Base-by-base conservation (phyloP, 2,329 filamentous ascomycete genomes). In the Alternaria sp. region DNA sequence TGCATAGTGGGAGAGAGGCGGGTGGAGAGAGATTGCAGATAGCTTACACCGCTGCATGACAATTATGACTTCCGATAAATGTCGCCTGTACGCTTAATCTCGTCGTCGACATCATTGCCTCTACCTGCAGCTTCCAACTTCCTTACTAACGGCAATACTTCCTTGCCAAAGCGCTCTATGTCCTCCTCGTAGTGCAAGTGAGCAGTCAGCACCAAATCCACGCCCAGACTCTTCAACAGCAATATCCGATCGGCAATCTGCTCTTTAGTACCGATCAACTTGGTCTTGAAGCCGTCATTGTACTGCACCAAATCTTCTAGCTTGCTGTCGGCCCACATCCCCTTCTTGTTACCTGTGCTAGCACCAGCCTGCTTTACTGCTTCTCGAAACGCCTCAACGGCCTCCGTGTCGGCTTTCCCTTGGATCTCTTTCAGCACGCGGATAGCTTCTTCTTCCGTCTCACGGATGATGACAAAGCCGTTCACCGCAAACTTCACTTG, bases 201-300 rank as follows among this genome's bases (percentile, higher is more conserved):
- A 0, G 83, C 84, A 1, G 81, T 80, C 63, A 87, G 60, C 58
- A 82, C 68, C 51, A 87, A 77, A 63, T 83, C 75, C 14, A 82
- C 76, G 1, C 81, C 76, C 61, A 85, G 61, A 66, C 80, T 80
- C 80, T 86, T 82, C 58, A 86, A 68, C 66, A 86, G 63, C 41
- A 85, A 64, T 41, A 86, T 84, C 5, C 84, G 74, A 64, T 86
- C 84, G 0, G 83, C 84, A 53, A 86, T 83, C 71, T 86, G 84
- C 70, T 85, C 82, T 64, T 82, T 83, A 0, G 84, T 86, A 1
- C 84, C 84, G 46, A 86, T 85, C 25, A 86, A 70, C 72, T 85
- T 86, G 4, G 84, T 86, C 77, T 86, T 86, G 75, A 87, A 87
- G 3, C 85, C 85, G 69, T 86, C 84, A 49, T 87, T 87, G 66